Conservation (phyloP, 352 stramenopile genomes). For the Pythium phragmiticola region DNA sequence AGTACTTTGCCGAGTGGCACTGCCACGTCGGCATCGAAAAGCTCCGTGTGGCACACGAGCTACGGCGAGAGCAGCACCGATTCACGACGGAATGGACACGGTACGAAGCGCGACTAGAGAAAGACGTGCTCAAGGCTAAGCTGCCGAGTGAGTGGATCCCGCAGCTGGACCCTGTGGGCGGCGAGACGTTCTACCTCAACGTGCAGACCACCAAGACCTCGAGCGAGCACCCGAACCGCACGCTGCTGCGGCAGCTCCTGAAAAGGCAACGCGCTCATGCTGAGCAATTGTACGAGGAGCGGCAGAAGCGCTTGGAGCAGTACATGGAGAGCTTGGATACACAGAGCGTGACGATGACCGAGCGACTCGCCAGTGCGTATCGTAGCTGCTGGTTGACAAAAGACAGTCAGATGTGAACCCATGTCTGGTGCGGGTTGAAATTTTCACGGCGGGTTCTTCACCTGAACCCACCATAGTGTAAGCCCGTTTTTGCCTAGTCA, state of each 20-base stretch:
- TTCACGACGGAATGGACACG: constrained; percentile 33
- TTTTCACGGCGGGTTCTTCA: not conserved
- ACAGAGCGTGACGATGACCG: constrained; percentile 8
- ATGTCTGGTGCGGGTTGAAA: not conserved
- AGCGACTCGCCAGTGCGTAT: not conserved
- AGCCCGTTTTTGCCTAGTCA: not conserved
- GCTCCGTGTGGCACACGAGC: constrained; percentile 23
- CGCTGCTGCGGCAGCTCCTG: constrained; percentile 32
- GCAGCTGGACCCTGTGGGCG: constrained; percentile 35
- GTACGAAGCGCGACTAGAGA: constrained; percentile 39
- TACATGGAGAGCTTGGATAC: constrained; percentile 28
- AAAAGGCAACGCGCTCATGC: constrained; percentile 33
- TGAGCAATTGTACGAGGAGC: constrained; percentile 26
- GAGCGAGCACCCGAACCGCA: constrained; percentile 39
- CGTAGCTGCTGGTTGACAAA: not conserved
- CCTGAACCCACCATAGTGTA: not conserved
- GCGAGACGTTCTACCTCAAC: constrained; percentile 44
- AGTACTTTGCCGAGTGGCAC: constrained; percentile 31
- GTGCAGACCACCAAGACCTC: constrained; percentile 33
- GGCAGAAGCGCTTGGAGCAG: constrained; percentile 25
- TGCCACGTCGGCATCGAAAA: constrained; percentile 34
- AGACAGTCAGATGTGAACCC: constrained; percentile 6
- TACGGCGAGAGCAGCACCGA: constrained; percentile 25
- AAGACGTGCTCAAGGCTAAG: constrained; percentile 38
- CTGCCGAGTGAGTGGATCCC: constrained; percentile 43